Evolutionary conservation across 2,329 filamentous ascomycete species (phyloP), one percentile per base, ranked within the genome.

Genomic region (Fusarium sp.): DNA sequence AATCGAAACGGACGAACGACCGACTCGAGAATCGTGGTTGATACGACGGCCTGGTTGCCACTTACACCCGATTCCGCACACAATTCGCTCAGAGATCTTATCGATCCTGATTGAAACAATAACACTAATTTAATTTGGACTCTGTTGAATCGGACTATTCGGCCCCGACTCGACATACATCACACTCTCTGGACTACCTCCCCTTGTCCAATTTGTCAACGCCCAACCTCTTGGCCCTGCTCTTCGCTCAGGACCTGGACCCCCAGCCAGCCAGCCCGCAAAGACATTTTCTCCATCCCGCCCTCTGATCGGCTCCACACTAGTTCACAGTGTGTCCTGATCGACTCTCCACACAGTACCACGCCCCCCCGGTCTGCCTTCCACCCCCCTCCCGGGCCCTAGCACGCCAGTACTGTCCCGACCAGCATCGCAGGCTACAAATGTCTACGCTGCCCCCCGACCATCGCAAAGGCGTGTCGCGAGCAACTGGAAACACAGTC

Each of bases 391-490:
- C 73, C 73, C 65, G 68, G 72, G 68, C 67, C 60, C 70, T 66
- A 71, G 65, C 62, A 72, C 72, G 66, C 64, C 68, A 64, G 71
- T 71, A 71, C 72, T 73, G 63, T 69, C 69, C 41, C 40, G 81
- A 80, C 78, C 72, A 77, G 76, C 72, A 78, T 78, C 76, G 74
- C 70, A 77, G 72, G 71, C 73, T 79, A 79, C 78, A 89, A 90
- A 91, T 91, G 89, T 88, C 89, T 85, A 86, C 85, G 82, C 85
- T 86, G 84, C 84, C 89, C 88, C 89, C 88, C 87, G 87, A 87
- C 82, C 82, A 86, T 78, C 84, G 81, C 80, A 83, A 83, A 78
- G 80, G 80, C 79, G 79, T 83, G 79, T 82, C 82, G 82, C 84
- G 82, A 82, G 78, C 83, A 81, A 78, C 82, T 76, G 77, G 73